Base-by-base conservation (phyloP, 768 basidiomycete species). In the Collybia sp. region DNA sequence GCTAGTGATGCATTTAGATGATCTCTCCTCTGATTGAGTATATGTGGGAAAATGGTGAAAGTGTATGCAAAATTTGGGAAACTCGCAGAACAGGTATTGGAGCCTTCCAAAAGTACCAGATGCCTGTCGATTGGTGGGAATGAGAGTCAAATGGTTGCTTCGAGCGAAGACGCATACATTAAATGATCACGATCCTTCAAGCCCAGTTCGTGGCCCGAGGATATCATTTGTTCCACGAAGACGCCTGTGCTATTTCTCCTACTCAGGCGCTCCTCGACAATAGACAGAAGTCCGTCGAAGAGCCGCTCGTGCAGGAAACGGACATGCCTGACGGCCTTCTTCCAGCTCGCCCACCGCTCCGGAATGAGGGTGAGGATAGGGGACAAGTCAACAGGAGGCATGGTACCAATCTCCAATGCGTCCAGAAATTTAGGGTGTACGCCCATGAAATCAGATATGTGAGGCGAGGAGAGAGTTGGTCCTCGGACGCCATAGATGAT, bases 301-400 rank as follows among this genome's bases (percentile, higher is more conserved):
- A 67, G 43, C 8, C 48, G 42, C 15, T 58, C 55, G 38, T 68
- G 68, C 13, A 61, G 38, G 1, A 19, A 40, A 6, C 58, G 47
- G 10, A 55, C 47, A 20, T 60, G 50, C 16, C 46, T 51, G 18
- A 51, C 53, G 5, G 58, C 42, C 1, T 36, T 45, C 50, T 70
- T 70, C 68, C 68, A 69, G 8, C 52, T 44, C 4, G 66, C 65
- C 54, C 55, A 69, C 3, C 66, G 54, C 38, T 61, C 64, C 2
- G 68, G 68, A 3, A 70, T 52, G 37, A 60, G 54, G 17, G 53
- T 53, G 8, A 70, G 51, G 20, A 65, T 47, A 2, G 68, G 66
- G 31, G 68, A 46, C n/a, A 63, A 31, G 42, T 69, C 68, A 9
- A 69, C 49, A 6, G 68, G 68, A 3, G 68, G 65, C 38, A 63